Conservation (phyloP, 352 stramenopile genomes). For the Phytophthora hibernalis region DNA sequence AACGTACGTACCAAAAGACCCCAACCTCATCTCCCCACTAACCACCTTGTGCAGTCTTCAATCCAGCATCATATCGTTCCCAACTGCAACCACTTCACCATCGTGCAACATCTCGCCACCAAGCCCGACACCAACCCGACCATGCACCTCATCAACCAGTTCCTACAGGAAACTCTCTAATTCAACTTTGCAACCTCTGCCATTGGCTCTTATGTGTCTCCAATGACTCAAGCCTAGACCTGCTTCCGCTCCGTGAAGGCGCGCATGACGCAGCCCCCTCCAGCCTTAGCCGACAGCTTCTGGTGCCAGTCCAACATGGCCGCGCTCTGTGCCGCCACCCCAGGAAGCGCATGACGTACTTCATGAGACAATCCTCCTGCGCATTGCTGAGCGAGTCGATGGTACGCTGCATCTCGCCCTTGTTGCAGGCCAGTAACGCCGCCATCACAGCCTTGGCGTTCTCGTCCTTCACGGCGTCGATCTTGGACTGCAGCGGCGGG, state of each 20-base stretch:
- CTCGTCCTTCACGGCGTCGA: slow-evolving; percentile 67
- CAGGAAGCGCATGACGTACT: slow-evolving; percentile 90
- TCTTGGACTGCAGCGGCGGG: slow-evolving; percentile 69
- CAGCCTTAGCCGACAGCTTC: slow-evolving; percentile 86
- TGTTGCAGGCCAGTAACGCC: slow-evolving; percentile 84
- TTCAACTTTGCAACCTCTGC: slow-evolving; percentile 25
- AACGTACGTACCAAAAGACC: slow-evolving; percentile 44
- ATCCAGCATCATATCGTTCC: slow-evolving; percentile 56
- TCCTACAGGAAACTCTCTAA: slow-evolving; percentile 41
- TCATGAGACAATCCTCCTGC: slow-evolving; percentile 88
- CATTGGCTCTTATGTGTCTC: slow-evolving; percentile 20
- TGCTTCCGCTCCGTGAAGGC: slow-evolving; percentile 90
- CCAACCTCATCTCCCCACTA: not conserved
- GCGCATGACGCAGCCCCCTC: slow-evolving; percentile 88
- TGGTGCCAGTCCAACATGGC: slow-evolving; percentile 90
- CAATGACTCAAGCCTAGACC: slow-evolving; percentile 50
- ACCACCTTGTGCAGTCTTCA: slow-evolving; percentile 25
- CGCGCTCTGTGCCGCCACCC: slow-evolving; percentile 78
- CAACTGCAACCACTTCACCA: slow-evolving; percentile 79
- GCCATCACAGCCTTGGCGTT: slow-evolving; percentile 85
- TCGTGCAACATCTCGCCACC: slow-evolving; percentile 64
- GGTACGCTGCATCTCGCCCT: slow-evolving; percentile 85
- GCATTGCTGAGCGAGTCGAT: slow-evolving; percentile 77
- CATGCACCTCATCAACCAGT: slow-evolving; percentile 58
- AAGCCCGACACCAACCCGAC: slow-evolving; percentile 35